These are phyloP conservation scores for Orbilia oligospora DNA, from an alignment of 2,329 filamentous ascomycete species.

Conservation along the genomic window DNA sequence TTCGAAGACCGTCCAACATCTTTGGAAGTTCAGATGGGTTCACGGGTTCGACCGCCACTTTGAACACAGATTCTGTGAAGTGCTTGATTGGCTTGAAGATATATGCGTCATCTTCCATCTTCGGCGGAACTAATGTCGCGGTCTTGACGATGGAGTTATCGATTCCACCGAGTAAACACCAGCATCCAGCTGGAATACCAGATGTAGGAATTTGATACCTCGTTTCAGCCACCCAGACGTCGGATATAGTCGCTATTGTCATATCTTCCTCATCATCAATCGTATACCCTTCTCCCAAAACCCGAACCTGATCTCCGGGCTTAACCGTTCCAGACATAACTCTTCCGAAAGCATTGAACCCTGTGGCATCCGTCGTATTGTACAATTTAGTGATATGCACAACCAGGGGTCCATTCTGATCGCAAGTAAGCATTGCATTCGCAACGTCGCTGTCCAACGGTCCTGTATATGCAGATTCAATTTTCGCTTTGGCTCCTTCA, in stretches of 20 bases:
- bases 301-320: slow-evolving; percentile 85
- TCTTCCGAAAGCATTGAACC: slow-evolving; percentile 89
- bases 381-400: slow-evolving; percentile 94
- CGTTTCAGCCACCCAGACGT: slow-evolving; percentile 91
- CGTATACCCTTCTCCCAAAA: slow-evolving; percentile 95
- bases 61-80: slow-evolving; percentile 97
- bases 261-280: slow-evolving; percentile 98
- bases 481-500: slow-evolving; percentile 80
- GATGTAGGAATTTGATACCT: slow-evolving; percentile 93
- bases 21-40: slow-evolving; percentile 98
- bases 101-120: slow-evolving; percentile 86
- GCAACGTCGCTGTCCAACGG: slow-evolving; percentile 86
- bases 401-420: slow-evolving; percentile 91
- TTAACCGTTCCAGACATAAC: slow-evolving; percentile 92
- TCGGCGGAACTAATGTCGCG: slow-evolving; percentile 86
- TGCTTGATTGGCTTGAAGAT: slow-evolving; percentile 94
- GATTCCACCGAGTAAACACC: slow-evolving; percentile 90
- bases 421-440: slow-evolving; percentile 82
- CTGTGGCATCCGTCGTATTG: slow-evolving; percentile 89
- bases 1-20: slow-evolving; percentile 96
- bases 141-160: slow-evolving; percentile 99
- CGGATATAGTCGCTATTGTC: slow-evolving; percentile 84
- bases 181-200: slow-evolving; percentile 92
- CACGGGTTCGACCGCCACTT: slow-evolving; percentile 97
- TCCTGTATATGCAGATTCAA: slow-evolving; percentile 92